Evolutionary conservation across 768 basidiomycete genomes (phyloP), one percentile per base, ranked within the genome.

Genomic region (Tephrocybe sp.): DNA sequence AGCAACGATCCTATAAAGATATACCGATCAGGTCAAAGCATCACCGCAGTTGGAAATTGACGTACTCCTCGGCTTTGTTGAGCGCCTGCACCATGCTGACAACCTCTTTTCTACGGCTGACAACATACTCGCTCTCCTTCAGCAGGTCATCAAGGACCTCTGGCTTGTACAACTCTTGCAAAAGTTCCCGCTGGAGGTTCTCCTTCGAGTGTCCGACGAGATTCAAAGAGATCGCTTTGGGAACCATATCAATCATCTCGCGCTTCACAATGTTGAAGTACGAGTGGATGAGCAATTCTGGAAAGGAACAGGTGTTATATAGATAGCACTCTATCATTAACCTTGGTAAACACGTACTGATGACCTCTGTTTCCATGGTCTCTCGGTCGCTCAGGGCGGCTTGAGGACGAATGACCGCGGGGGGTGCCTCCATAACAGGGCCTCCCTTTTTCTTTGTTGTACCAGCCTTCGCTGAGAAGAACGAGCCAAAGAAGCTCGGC

Each of bases 221-320:
- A 13, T 91, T 97, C 55, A 90, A 72, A 9, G 88, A 83, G 64
- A 97, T 92, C 15, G 91, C 91, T 69, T 99, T 99, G 7, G 95
- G 95, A 21, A 98, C 91, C 93, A 97, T 97, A 69, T 98, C 95
- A 61, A 98, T 98, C 90, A 98, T 93, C 70, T 97, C 95, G 50
- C 94, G 87, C 74, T 99, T 98, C 47, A 97, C 92, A 57, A 97
- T 94, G 72, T 97, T 94, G 78, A 89, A 97, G 70, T 97, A 97
- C 3, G 93, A 97, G 65, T 89, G 80, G 60, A 98, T 98, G 62
- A 99, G 83, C 40, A 97, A 79, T 69, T 99, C 93, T 94, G 12
- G 13, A 41, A 19, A 27, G 18, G 9, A 24, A 24, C n/a, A 9
- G 18, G 36, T 21, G 33, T 31, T 34, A n/a, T 33, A 33, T 11